Conservation (phyloP, 345 rosid species). For the Citrus medica region DNA sequence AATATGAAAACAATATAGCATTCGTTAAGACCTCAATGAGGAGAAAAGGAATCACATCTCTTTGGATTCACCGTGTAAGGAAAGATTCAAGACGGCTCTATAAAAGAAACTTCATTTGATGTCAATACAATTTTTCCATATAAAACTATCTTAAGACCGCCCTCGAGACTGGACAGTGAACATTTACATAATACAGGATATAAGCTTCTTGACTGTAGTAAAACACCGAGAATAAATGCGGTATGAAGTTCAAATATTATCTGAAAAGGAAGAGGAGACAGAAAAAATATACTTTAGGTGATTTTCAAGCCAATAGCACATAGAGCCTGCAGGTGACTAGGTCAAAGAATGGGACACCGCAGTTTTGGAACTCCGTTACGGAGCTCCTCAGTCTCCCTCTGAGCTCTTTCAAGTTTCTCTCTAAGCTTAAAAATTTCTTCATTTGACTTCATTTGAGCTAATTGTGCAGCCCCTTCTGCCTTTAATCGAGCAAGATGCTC, state of each 20-base stretch:
- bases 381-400: slow-evolving; percentile 36
- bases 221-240: background rate
- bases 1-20: background rate
- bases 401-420: slow-evolving; percentile 58
- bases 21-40: no score
- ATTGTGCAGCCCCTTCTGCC: slow-evolving; percentile 52
- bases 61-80: background rate
- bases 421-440: slow-evolving; percentile 71
- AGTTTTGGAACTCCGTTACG: background rate
- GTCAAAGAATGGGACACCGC: background rate
- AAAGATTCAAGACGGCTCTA: background rate
- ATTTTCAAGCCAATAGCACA: no score
- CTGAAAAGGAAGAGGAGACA: no score
- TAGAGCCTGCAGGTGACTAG: no score
- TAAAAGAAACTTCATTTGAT: background rate
- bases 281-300: no score
- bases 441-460: slow-evolving; percentile 53
- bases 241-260: background rate
- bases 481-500: slow-evolving; percentile 73
- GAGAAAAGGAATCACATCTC: no score
- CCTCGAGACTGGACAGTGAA: no score
- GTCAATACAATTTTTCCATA: background rate
- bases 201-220: no score
- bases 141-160: background rate
- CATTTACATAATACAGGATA: background rate